Evolutionary conservation across 169 alveolate genomes (phyloP), one percentile per base, ranked within the genome.

Genomic region (Perkinsus olseni): DNA sequence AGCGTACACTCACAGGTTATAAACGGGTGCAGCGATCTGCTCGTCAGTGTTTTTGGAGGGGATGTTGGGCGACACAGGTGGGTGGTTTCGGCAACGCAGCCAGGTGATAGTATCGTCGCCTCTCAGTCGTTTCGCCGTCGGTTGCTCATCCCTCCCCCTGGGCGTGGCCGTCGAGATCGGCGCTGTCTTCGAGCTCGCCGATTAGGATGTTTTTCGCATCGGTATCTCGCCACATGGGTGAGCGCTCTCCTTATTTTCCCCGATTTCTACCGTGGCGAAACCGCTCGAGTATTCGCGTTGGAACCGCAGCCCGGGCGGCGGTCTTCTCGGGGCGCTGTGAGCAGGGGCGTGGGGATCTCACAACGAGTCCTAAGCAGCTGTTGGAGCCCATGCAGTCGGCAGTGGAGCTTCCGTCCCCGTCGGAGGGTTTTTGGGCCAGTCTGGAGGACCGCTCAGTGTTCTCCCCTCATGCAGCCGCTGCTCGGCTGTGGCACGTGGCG

Each of bases 151-250:
- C 34, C 74, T 91, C 1, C 92, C 92, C 0, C n/a, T 38, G 74
- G 92, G 92, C 38, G 92, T 91, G 0, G 74, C 92, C 20, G 92
- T 91, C 17, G 92, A 91, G 74, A 91, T 91, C 92, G 92, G 92
- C 74, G 92, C 92, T 0, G 74, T 91, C 38, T 38, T 91, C 74
- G 92, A 91, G 92, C 74, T 91, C 10, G 34, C 82, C 34, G 82
- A 62, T 62, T 62, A 45, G 62, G 62, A 10, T n/a, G n/a, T n/a
- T n/a, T n/a, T n/a, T n/a, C n/a, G n/a, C n/a, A n/a, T n/a, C n/a
- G n/a, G n/a, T n/a, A n/a, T n/a, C n/a, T n/a, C n/a, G n/a, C n/a
- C n/a, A n/a, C n/a, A n/a, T n/a, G n/a, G n/a, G n/a, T n/a, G n/a
- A n/a, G n/a, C n/a, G n/a, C n/a, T n/a, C n/a, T n/a, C n/a, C n/a